These are phyloP conservation scores for Diplogelasinospora grovesii DNA, from an alignment of 495 filamentous ascomycete genomes.

Conservation along the genomic window DNA sequence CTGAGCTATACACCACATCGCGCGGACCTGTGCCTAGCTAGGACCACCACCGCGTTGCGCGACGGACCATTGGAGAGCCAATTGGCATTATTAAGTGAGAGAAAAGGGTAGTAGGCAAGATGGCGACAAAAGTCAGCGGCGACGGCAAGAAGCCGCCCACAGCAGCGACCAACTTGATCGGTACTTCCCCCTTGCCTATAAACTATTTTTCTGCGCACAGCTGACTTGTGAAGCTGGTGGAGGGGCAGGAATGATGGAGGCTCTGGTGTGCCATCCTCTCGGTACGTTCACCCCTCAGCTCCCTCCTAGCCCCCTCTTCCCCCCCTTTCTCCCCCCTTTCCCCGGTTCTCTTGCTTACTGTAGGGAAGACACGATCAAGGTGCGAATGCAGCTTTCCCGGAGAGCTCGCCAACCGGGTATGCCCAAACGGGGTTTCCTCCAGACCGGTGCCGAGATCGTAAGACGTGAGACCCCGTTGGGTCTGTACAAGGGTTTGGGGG, in stretches of 20 bases:
- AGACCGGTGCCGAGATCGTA: constrained; percentile 82
- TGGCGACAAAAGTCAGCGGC: constrained; percentile 45
- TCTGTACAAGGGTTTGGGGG: constrained; percentile 93
- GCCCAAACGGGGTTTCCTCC: constrained; percentile 78
- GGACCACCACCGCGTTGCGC: too few species aligned
- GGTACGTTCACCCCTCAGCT: too few species aligned
- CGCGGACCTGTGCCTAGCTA: too few species aligned
- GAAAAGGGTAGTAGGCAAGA: too few species aligned
- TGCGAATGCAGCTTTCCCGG: constrained; percentile 96
- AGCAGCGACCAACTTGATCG: constrained; percentile 88
- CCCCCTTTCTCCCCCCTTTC: background rate
- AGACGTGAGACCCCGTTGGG: constrained; percentile 82
- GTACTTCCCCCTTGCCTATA: constrained; percentile 38
- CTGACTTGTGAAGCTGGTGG: constrained; percentile 69
- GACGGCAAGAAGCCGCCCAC: constrained; percentile 75
- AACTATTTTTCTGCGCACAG: background rate
- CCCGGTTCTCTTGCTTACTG: constrained; percentile 3
- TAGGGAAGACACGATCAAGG: constrained; percentile 82
- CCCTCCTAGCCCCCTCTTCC: background rate
- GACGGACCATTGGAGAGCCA: too few species aligned
- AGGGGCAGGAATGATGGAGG: constrained; percentile 99
- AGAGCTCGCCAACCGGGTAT: constrained; percentile 76
- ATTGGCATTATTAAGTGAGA: too few species aligned
- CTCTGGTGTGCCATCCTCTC: constrained; percentile 91
- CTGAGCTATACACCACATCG: too few species aligned